Conservation (phyloP, 2,329 filamentous ascomycete genomes). For the Colletotrichum siamense region DNA sequence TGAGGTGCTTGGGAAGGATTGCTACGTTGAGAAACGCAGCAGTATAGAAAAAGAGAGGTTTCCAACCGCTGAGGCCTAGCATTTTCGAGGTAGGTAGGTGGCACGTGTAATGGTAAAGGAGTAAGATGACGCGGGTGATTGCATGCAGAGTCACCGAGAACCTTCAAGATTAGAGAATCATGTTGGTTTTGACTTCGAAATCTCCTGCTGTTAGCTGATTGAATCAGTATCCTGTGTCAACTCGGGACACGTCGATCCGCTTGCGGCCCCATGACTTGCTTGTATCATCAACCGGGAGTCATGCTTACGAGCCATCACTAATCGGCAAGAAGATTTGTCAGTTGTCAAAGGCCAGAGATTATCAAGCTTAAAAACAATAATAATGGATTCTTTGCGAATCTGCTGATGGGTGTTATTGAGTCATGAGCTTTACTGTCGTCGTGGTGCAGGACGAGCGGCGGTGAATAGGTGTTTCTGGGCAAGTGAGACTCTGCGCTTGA, state of each 20-base stretch:
- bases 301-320: not conserved
- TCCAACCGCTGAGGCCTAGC: not conserved
- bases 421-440: not conserved
- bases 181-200: not conserved
- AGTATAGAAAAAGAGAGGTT: not conserved
- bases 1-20: not conserved
- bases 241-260: not conserved
- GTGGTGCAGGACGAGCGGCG: not conserved
- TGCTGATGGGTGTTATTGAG: not conserved
- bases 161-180: rapidly evolving
- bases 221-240: not conserved
- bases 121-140: not conserved
- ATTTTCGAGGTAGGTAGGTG: not conserved
- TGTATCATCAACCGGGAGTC: rapidly evolving
- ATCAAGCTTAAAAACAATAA: not conserved
- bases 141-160: rapidly evolving
- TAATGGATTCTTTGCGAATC: rapidly evolving
- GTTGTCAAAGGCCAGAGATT: not conserved
- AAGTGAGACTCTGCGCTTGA: not conserved
- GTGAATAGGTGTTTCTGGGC: not conserved
- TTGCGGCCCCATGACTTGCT: not conserved
- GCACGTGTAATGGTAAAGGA: not conserved
- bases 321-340: not conserved
- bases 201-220: not conserved
- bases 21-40: rapidly evolving